Evolutionary conservation across 768 basidiomycete genomes (phyloP).

Genomic region (Suillus paluster): DNA sequence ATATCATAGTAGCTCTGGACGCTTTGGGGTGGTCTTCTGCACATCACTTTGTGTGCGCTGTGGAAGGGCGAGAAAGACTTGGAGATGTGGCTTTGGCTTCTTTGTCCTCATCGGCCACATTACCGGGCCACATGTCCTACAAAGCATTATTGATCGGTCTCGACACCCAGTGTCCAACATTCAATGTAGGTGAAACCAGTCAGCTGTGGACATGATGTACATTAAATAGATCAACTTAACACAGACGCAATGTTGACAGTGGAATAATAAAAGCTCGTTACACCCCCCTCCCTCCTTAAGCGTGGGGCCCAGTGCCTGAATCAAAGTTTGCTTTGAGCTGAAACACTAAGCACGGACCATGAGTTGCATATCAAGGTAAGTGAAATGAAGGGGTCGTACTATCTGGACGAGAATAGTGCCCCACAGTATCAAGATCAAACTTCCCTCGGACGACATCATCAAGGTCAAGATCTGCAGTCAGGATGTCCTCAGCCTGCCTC

Average conservation of each 20-base stretch:
- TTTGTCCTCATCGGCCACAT: conserved; percentile 16
- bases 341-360: conserved; percentile 27
- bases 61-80: conserved; percentile 24
- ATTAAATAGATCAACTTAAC: background rate
- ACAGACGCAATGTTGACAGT: background rate
- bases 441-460: conserved; percentile 61
- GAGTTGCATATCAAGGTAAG: conserved; percentile 8
- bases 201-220: background rate
- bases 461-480: conserved; percentile 62
- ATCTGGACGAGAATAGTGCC: conserved; percentile 65
- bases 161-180: background rate
- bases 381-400: conserved; percentile 38
- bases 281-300: background rate
- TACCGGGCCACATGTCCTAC: conserved; percentile 3
- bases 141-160: background rate
- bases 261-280: background rate
- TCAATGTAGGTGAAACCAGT: background rate
- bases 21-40: conserved; percentile 19
- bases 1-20: conserved; percentile 22
- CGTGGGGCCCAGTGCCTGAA: background rate
- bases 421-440: conserved; percentile 64
- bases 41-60: conserved; percentile 8
- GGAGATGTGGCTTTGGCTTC: conserved; percentile 11
- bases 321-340: conserved; percentile 22
- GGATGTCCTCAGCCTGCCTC: conserved; percentile 52